Evolutionary conservation across 2,329 filamentous ascomycete genomes (phyloP).

Genomic region (Microdochium paspali): DNA sequence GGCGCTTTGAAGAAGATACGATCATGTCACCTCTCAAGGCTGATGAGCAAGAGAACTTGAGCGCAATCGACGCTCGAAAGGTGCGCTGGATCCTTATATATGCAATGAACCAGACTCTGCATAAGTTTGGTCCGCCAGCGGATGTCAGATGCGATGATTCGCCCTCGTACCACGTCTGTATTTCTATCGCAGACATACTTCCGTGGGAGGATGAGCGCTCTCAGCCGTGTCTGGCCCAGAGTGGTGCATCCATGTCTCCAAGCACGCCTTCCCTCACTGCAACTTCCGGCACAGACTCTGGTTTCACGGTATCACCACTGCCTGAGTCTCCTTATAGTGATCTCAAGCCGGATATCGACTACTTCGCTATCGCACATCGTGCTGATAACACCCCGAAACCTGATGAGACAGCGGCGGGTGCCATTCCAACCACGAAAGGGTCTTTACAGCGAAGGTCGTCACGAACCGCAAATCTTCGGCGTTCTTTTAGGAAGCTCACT

Average conservation of each 20-base stretch:
- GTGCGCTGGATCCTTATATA: slow-evolving; percentile 74
- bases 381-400: background rate
- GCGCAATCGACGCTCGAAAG: slow-evolving; percentile 60
- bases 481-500: slow-evolving; percentile 19
- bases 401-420: slow-evolving; percentile 6
- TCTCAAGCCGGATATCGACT: slow-evolving; percentile 48
- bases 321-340: slow-evolving; percentile 16
- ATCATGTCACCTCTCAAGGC: slow-evolving; percentile 37
- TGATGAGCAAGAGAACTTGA: slow-evolving; percentile 47
- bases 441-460: slow-evolving; percentile 4
- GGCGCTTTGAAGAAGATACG: slow-evolving; percentile 57
- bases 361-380: slow-evolving; percentile 34
- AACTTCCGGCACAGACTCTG: background rate
- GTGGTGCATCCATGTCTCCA: background rate
- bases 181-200: slow-evolving; percentile 30
- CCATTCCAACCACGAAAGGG: background rate
- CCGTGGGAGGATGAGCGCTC: slow-evolving; percentile 32
- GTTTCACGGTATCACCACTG: background rate
- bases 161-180: slow-evolving; percentile 46
- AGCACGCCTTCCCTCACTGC: slow-evolving; percentile 3
- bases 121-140: slow-evolving; percentile 48
- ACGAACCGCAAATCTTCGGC: slow-evolving; percentile 18
- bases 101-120: slow-evolving; percentile 61
- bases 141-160: slow-evolving; percentile 49
- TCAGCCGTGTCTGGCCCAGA: slow-evolving; percentile 15